Percentiles rank a stretch among this genome's conserved stretches.
Evolutionary conservation across 1,139 yeast genomes (phyloP).

Genomic region (Blastobotrys aristatus): DNA sequence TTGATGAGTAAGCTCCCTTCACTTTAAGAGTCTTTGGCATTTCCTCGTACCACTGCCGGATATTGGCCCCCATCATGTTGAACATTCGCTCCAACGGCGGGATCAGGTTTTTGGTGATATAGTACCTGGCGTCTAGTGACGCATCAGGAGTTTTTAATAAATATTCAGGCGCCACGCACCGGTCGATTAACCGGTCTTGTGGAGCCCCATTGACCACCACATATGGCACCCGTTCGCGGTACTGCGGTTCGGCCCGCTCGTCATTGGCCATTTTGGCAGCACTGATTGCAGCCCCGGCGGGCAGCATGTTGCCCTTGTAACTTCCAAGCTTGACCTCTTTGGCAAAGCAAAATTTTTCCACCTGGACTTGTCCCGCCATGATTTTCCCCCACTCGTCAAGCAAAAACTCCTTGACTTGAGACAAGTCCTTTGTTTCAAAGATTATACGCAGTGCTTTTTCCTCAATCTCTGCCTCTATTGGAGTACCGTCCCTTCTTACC

Average conservation of each 20-base stretch:
- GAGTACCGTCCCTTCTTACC: conserved; percentile 87
- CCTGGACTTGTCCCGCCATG: conserved; percentile 52
- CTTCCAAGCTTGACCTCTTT: conserved; percentile 83
- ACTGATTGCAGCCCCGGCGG: conserved; percentile 88
- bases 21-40: conserved; percentile 44
- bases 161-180: conserved; percentile 76
- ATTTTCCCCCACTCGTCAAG: conserved; percentile 63
- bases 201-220: conserved; percentile 66
- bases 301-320: conserved; percentile 66
- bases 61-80: conserved; percentile 75
- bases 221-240: conserved; percentile 82
- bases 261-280: conserved; percentile 58
- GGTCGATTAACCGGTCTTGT: conserved; percentile 64
- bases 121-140: conserved; percentile 73
- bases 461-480: conserved; percentile 81
- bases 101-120: conserved; percentile 71
- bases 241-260: conserved; percentile 76
- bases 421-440: conserved; percentile 68
- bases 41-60: conserved; percentile 71
- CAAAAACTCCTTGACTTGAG: conserved; percentile 62
- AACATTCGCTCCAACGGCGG: conserved; percentile 89
- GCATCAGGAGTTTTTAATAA: conserved; percentile 42
- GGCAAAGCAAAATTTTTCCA: conserved; percentile 87
- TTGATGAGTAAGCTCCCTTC: conserved; percentile 1
- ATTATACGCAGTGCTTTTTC: conserved; percentile 62